phyloP scores from a whole-genome alignment of 2,329 filamentous ascomycete genomes.

The Paracorniculantispora psalliotae region DNA sequence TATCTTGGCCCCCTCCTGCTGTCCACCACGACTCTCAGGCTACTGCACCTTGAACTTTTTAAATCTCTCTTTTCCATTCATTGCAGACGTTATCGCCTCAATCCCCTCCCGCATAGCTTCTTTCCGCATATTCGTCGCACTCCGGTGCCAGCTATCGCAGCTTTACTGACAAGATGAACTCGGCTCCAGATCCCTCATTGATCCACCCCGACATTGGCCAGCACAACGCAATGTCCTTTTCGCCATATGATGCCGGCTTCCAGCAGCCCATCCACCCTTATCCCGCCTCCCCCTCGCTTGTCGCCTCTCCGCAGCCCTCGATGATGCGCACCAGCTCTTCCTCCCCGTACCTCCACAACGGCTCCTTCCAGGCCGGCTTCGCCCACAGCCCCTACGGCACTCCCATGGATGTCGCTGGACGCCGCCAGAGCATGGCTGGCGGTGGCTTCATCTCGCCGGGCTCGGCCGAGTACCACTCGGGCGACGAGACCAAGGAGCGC shows the following conservation, averaged over 20 bases:
- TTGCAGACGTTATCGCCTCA: not conserved
- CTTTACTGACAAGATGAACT: slow-evolving; percentile 32
- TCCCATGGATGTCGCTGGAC: slow-evolving; percentile 41
- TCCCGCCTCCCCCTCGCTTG: slow-evolving; percentile 60
- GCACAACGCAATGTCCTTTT: slow-evolving; percentile 37
- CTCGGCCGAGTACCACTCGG: slow-evolving; percentile 55
- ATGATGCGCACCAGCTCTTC: slow-evolving; percentile 50
- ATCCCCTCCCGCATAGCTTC: not conserved
- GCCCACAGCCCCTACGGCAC: slow-evolving; percentile 51
- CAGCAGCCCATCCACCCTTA: slow-evolving; percentile 43
- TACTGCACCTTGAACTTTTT: not conserved
- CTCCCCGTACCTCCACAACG: slow-evolving; percentile 61
- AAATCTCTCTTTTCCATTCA: not conserved
- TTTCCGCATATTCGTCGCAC: not conserved
- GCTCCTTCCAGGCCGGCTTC: slow-evolving; percentile 47
- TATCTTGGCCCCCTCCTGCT: slow-evolving; percentile 7
- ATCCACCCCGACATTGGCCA: slow-evolving; percentile 52
- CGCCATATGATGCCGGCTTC: slow-evolving; percentile 44
- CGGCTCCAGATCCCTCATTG: slow-evolving; percentile 47
- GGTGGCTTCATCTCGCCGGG: slow-evolving; percentile 65
- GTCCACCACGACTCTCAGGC: not conserved
- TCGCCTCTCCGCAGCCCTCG: slow-evolving; percentile 45
- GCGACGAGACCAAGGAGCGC: slow-evolving; percentile 61
- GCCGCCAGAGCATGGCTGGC: slow-evolving; percentile 60
- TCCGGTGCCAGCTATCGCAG: slow-evolving; percentile 1